Evolutionary conservation across 2,329 filamentous ascomycete genomes (phyloP).

Genomic region (Biscogniauxia sp.): DNA sequence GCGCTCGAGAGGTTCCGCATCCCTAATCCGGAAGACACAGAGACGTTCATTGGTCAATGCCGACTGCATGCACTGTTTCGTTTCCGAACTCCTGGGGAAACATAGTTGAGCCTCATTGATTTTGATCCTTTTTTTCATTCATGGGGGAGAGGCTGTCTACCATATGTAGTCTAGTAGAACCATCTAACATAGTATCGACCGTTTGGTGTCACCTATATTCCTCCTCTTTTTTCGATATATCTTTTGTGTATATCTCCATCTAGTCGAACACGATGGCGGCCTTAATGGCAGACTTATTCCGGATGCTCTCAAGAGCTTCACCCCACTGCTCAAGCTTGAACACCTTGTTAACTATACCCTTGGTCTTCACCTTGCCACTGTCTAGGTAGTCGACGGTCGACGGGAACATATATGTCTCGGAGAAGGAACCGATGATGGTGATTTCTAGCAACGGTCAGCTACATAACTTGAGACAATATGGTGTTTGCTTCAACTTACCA

Average conservation of each 20-base stretch:
- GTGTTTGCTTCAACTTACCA: conserved; percentile 18
- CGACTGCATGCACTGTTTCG: conserved; percentile 1
- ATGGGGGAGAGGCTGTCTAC: not conserved
- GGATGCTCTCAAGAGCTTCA: conserved; percentile 68
- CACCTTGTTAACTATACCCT: conserved; percentile 70
- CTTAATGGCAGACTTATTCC: conserved; percentile 72
- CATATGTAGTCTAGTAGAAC: not conserved
- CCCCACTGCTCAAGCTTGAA: conserved; percentile 72
- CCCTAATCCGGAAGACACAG: conserved; percentile 12
- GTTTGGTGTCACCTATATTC: not conserved
- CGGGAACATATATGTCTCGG: conserved; percentile 70
- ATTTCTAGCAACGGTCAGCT: conserved; percentile 48
- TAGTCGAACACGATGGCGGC: conserved; percentile 70
- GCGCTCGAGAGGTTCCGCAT: conserved; percentile 8
- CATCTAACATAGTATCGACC: not conserved
- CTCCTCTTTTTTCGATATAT: not conserved
- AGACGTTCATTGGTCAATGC: conserved; percentile 12
- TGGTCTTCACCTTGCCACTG: conserved; percentile 59
- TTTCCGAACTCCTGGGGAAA: not conserved
- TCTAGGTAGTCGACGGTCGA: conserved; percentile 53
- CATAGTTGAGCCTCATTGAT: conserved; percentile 8
- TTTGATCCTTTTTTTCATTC: conserved; percentile 1
- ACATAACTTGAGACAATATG: not conserved
- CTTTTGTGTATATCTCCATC: conserved; percentile 3
- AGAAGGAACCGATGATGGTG: conserved; percentile 71